Conservation (phyloP, 2,329 filamentous ascomycete species). For the Penicillium sp. region DNA sequence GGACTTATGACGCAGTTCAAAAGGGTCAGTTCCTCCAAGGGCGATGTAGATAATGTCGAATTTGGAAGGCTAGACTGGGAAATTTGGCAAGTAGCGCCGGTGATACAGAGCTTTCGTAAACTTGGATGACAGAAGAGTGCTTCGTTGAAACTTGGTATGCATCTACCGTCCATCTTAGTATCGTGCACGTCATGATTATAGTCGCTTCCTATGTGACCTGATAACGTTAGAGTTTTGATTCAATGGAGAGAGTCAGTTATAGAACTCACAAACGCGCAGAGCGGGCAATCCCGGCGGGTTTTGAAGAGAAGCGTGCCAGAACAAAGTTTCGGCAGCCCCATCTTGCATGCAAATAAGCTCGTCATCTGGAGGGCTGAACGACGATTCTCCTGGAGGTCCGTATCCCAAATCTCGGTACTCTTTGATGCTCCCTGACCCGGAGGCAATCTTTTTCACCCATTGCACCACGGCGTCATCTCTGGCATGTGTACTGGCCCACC, state of each 20-base stretch:
- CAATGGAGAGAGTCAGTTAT: not conserved
- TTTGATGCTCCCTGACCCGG: not conserved
- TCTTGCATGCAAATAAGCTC: not conserved
- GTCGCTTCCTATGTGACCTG: slow-evolving; percentile 8
- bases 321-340: not conserved
- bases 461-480: not conserved
- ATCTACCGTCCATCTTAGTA: not conserved
- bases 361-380: not conserved
- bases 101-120: slow-evolving; percentile 5
- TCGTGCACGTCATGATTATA: not conserved
- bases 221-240: not conserved
- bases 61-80: fast-evolving
- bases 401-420: not conserved
- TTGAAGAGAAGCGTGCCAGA: not conserved
- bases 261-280: slow-evolving; percentile 3
- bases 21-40: slow-evolving; percentile 5
- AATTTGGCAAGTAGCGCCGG: not conserved
- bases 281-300: not conserved
- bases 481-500: not conserved
- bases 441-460: not conserved
- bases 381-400: not conserved
- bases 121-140: slow-evolving; percentile 3
- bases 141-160: not conserved
- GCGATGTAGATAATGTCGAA: not conserved
- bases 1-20: slow-evolving; percentile 2